Evolutionary conservation across 192 early-diverging fungal species (phyloP).

Genomic region (Backusella psychrophila): DNA sequence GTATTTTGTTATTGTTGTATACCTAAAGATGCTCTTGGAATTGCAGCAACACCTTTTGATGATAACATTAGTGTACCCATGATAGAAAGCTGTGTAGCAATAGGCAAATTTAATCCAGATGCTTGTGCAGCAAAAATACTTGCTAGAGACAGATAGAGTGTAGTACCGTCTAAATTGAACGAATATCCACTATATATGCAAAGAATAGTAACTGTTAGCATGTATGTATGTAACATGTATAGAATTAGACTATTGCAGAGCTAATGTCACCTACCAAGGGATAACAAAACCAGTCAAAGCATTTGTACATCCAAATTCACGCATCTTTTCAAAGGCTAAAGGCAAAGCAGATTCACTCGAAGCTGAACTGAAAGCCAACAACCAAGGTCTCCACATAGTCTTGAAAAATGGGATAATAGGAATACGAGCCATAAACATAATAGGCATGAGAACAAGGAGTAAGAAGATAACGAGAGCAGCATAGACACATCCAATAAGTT

Average conservation of each 20-base stretch:
- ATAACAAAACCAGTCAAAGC: conserved; percentile 66
- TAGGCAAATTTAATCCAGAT: conserved; percentile 41
- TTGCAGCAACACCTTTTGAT: conserved; percentile 62
- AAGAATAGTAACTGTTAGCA: not conserved
- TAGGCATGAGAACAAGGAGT: conserved; percentile 52
- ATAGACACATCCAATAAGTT: conserved; percentile 67
- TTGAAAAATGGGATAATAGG: conserved; percentile 48
- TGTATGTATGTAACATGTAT: no score
- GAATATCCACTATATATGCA: conserved; percentile 56
- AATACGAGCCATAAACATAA: conserved; percentile 51
- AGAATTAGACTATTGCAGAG: not conserved
- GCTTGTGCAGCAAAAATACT: conserved; percentile 68
- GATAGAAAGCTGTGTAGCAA: conserved; percentile 59
- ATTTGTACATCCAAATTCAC: conserved; percentile 62
- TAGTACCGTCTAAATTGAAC: conserved; percentile 77
- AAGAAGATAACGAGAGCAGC: conserved; percentile 55
- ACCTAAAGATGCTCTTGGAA: conserved; percentile 52
- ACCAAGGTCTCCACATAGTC: conserved; percentile 53
- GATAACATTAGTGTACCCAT: conserved; percentile 67
- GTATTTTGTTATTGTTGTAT: not conserved
- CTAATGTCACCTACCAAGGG: conserved; percentile 26
- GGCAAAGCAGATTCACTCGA: conserved; percentile 70
- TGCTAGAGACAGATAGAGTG: conserved; percentile 64
- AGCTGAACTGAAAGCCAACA: conserved; percentile 72
- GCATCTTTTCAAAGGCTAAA: conserved; percentile 66